These are phyloP conservation scores for Candida sojae DNA, from an alignment of 1,139 yeast species.

Conservation along the genomic window DNA sequence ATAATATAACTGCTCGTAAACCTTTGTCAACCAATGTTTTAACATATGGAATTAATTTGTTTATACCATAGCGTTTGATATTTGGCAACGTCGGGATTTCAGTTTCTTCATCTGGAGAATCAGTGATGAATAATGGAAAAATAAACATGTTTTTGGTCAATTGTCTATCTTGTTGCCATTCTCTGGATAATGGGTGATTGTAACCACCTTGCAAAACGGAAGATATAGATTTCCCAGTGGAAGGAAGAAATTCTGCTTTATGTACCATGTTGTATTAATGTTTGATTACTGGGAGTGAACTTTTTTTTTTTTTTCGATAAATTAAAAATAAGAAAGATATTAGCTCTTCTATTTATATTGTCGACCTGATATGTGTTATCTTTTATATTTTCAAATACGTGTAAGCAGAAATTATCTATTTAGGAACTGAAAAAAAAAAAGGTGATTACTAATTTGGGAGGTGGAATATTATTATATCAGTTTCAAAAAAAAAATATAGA, in stretches of 20 bases:
- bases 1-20: slow-evolving; percentile 77
- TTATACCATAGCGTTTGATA: slow-evolving; percentile 84
- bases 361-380: no score
- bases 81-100: slow-evolving; percentile 79
- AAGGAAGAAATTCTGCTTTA: slow-evolving; percentile 65
- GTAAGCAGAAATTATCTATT: no score
- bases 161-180: slow-evolving; percentile 89
- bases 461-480: no score
- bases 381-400: no score
- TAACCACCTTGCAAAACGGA: slow-evolving; percentile 92
- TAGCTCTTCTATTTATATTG: no score
- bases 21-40: slow-evolving; percentile 75
- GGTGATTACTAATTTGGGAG: no score
- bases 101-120: slow-evolving; percentile 77
- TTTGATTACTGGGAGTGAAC: background rate
- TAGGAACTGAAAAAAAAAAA: no score
- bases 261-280: slow-evolving; percentile 46
- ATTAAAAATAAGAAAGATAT: no score
- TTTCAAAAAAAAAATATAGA: no score
- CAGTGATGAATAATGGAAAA: slow-evolving; percentile 87
- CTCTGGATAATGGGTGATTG: slow-evolving; percentile 83
- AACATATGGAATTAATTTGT: slow-evolving; percentile 75
- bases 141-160: slow-evolving; percentile 87
- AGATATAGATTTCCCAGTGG: slow-evolving; percentile 62
- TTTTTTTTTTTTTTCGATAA: no score